Base-by-base conservation (phyloP, 192 early-diverging fungal species). In the Mortierella hygrophila region DNA sequence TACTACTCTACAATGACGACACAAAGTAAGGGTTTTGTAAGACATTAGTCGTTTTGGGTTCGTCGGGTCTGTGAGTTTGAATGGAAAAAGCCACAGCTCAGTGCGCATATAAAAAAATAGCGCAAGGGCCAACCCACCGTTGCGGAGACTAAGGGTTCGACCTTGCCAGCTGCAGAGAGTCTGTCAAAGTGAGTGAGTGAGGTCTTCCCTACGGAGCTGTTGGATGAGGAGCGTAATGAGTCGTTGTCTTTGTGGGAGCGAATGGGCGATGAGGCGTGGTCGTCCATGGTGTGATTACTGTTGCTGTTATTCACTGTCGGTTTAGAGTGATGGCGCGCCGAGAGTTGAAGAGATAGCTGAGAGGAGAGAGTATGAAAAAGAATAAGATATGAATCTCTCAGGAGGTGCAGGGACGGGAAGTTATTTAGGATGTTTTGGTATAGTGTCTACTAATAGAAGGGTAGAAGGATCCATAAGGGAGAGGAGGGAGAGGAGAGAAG, bases 111-210 rank as follows among this genome's bases (percentile, higher is more conserved):
- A 9, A n/a, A 75, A 74, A 46, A 47, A 72, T 21, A 23, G 44
- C 41, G 41, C 71, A 16, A 46, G 26, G 44, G 40, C 71, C 29
- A 29, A 54, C 76, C 46, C 79, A 84, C 82, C 47, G 54, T 68
- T 38, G 72, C 49, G 44, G 77, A 84, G 37, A 84, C 65, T 18
- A 52, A 69, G 3, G 72, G 72, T 10, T 68, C 82, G 35, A 35
- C 73, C 20, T 84, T 84, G 32, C 42, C 54, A 8, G 54, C 13
- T 10, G 60, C 18, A 9, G 77, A 65, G 6, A 79, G 40, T 29
- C 57, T 38, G 47, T 84, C 73, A 0, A 74, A 68, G 9, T 21
- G 32, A 9, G 77, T 20, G 47, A 75, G 15, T 1, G 72, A 32
- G 6, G 68, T 47, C 44, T 74, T 80, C 40, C 72, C 57, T 54